phyloP scores from a whole-genome alignment of 2,329 filamentous ascomycete genomes.

The Nannizzia gypsea region DNA sequence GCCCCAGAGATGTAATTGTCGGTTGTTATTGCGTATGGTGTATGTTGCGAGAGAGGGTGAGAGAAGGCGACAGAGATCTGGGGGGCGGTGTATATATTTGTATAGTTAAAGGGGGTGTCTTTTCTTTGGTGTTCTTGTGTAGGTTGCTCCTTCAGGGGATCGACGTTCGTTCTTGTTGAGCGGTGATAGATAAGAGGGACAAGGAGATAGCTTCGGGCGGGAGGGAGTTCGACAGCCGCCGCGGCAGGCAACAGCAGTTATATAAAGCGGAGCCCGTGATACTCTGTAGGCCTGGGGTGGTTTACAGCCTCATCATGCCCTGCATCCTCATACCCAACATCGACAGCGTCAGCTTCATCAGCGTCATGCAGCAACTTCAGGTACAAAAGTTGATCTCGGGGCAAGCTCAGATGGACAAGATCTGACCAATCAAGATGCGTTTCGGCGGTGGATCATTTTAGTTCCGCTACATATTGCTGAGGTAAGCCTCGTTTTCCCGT shows the following conservation, averaged over 20 bases:
- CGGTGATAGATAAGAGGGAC: background rate
- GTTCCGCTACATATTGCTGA: background rate
- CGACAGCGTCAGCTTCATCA: background rate
- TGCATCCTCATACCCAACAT: background rate
- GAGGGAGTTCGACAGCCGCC: background rate
- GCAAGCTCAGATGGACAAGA: constrained; percentile 1
- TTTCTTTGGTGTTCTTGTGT: background rate
- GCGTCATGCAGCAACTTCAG: background rate
- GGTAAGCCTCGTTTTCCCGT: background rate
- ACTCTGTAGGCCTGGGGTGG: background rate
- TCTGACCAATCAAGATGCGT: background rate
- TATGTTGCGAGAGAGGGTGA: background rate
- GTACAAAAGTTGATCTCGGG: background rate
- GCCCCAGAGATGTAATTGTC: background rate
- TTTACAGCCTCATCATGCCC: constrained; percentile 3
- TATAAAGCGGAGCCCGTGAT: background rate
- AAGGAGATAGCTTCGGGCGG: background rate
- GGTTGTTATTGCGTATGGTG: background rate
- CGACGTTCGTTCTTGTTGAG: background rate
- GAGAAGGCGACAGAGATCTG: background rate
- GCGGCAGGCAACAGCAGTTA: background rate
- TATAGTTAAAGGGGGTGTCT: background rate
- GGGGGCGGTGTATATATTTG: background rate
- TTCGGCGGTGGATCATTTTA: background rate
- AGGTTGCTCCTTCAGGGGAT: background rate